Evolutionary conservation across 306 rosid genomes (phyloP).

Genomic region (Arachis stenosperma): DNA sequence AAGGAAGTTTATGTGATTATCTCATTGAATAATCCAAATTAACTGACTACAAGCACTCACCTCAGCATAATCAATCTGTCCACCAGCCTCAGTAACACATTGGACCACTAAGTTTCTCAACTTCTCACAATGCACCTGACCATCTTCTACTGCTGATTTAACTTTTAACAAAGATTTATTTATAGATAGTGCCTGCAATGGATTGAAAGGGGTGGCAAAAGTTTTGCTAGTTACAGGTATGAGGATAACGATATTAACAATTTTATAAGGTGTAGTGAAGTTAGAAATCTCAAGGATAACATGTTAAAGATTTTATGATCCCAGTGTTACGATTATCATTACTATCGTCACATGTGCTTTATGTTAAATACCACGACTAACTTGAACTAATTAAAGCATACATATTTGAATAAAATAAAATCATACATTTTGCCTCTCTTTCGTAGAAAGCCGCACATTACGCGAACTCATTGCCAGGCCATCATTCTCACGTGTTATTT

Average conservation of each 20-base stretch:
- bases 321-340: no score
- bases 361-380: no score
- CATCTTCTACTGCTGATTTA: constrained; percentile 65
- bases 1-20: background rate
- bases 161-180: constrained; percentile 71
- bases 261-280: constrained; percentile 1
- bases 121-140: constrained; percentile 58
- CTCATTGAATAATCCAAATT: constrained; percentile 14
- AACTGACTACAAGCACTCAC: constrained; percentile 40
- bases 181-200: constrained; percentile 73
- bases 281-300: background rate
- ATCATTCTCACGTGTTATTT: constrained; percentile 66
- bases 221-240: constrained; percentile 6
- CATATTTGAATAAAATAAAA: background rate
- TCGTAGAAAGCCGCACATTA: constrained; percentile 76
- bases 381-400: background rate
- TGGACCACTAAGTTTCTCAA: constrained; percentile 54
- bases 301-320: no score
- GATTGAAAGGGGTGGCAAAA: constrained; percentile 9
- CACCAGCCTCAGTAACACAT: constrained; percentile 70
- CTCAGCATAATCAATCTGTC: constrained; percentile 90
- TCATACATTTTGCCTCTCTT: constrained; percentile 75
- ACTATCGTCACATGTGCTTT: no score
- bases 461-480: constrained; percentile 97
- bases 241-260: constrained; percentile 20